phyloP scores from a whole-genome alignment of 805 yeast species.

The Saccharomycopsis vini region DNA sequence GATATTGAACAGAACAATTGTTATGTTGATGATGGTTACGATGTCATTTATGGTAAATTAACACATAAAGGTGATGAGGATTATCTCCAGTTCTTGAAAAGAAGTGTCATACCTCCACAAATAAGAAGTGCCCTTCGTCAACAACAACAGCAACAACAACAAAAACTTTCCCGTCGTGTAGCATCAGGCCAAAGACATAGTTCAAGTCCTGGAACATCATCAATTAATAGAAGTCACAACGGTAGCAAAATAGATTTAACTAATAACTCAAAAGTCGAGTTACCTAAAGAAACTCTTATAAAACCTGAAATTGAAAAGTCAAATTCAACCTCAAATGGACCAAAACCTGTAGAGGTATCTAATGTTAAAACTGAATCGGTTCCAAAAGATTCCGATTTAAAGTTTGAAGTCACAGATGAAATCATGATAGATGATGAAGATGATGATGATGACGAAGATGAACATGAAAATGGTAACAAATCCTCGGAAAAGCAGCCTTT shows the following conservation, averaged over 20 bases:
- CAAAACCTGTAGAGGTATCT: too few species aligned
- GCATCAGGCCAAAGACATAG: too few species aligned
- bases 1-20: constrained; percentile 82
- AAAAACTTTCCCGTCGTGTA: too few species aligned
- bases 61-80: constrained; percentile 54
- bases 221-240: too few species aligned
- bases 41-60: too few species aligned
- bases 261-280: too few species aligned
- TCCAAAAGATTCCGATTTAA: constrained; percentile 15
- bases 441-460: constrained; percentile 25
- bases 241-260: too few species aligned
- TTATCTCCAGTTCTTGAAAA: constrained; percentile 33
- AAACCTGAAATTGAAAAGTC: constrained; percentile 7
- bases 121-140: too few species aligned
- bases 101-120: constrained; percentile 25
- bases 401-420: constrained; percentile 11
- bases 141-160: too few species aligned
- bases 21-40: constrained; percentile 55
- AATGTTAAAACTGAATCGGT: constrained; percentile 13
- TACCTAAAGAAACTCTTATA: constrained; percentile 19
- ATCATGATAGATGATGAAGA: constrained; percentile 22
- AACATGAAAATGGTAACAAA: constrained; percentile 14
- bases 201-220: too few species aligned
- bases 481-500: too few species aligned
- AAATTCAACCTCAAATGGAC: too few species aligned